Evolutionary conservation across 768 basidiomycete species (phyloP), one percentile per base, ranked within the genome.

Genomic region (Tricholoma sp.): DNA sequence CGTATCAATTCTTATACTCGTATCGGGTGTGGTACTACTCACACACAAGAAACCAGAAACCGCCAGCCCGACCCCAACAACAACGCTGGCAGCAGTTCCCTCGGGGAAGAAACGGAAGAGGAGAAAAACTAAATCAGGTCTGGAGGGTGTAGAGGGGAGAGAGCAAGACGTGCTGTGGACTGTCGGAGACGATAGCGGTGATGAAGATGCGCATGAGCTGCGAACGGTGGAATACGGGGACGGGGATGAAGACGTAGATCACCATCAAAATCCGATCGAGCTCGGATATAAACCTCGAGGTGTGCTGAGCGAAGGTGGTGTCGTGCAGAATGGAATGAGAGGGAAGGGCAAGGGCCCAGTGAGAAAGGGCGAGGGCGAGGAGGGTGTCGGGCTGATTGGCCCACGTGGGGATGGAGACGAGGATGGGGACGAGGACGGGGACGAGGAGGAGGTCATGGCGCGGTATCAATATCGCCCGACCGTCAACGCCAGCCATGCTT

Each of bases 21-120:
- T 98, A 45, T 84, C 81, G 0, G 95, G 96, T 9, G 96, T 98
- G 52, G 88, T 95, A n/a, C 82, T 98, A 1, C 77, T 98, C 24
- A 95, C 94, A 3, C 85, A 91, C 73, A 95, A 98, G 76, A 94
- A 95, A 64, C 88, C 92, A 0, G 89, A 91, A 68, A 73, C 78
- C 32, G 61, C 31, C n/a, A 32, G 15, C 24, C 13, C 51, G 10
- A 41, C 36, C 9, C 12, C 52, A 2, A 4, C 66, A 53, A 62
- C 67, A 57, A 68, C 72, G 61, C 59, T 68, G 55, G 65, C 73
- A 58, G 67, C 72, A 15, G 65, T 72, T 17, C 63, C 71, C 28
- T 52, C 74, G 44, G 67, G 76, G 52, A 50, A 68, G 57, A 61
- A 61, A 65, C 59, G 63, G 47, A 58, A 29, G 42, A 41, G 52